Evolutionary conservation across 2,329 filamentous ascomycete species (phyloP).

Genomic region (Fusarium odoratissimum): DNA sequence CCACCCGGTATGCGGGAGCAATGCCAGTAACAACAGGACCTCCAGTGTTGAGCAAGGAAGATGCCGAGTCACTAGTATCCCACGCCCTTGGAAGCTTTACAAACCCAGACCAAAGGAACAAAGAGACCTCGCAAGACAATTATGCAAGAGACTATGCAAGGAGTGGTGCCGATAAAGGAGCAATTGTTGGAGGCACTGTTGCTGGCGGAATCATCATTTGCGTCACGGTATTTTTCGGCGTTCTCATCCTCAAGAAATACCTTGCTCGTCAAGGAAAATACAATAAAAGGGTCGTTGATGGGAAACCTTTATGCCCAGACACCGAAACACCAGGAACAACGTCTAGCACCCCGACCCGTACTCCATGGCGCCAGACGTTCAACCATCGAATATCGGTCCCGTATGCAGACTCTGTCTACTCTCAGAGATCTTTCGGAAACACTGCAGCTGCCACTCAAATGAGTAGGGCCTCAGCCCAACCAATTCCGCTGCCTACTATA

Average conservation of each 20-base stretch:
- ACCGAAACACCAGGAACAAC: background rate
- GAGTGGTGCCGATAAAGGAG: conserved; percentile 14
- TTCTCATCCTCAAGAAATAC: conserved; percentile 29
- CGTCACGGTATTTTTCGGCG: conserved; percentile 31
- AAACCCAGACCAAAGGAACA: background rate
- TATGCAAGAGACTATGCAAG: background rate
- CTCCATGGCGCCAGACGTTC: conserved; percentile 27
- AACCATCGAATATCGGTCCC: conserved; percentile 20
- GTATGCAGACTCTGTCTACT: conserved; percentile 25
- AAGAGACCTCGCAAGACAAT: background rate
- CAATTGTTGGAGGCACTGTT: conserved; percentile 37
- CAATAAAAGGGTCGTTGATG: background rate
- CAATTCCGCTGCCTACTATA: background rate
- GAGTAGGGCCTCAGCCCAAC: background rate
- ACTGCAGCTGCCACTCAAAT: conserved; percentile 1
- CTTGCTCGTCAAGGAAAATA: background rate
- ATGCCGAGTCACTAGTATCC: conserved; percentile 6
- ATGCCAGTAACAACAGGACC: conserved; percentile 4
- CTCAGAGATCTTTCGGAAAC: conserved; percentile 32
- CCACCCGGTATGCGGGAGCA: conserved; percentile 11
- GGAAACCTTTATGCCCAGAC: background rate
- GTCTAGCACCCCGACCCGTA: background rate
- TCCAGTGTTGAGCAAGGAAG: background rate
- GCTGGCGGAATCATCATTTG: conserved; percentile 31
- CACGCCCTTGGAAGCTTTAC: background rate